These are phyloP conservation scores for Periconia digitata DNA, from an alignment of 2,329 filamentous ascomycete species.

Conservation along the genomic window DNA sequence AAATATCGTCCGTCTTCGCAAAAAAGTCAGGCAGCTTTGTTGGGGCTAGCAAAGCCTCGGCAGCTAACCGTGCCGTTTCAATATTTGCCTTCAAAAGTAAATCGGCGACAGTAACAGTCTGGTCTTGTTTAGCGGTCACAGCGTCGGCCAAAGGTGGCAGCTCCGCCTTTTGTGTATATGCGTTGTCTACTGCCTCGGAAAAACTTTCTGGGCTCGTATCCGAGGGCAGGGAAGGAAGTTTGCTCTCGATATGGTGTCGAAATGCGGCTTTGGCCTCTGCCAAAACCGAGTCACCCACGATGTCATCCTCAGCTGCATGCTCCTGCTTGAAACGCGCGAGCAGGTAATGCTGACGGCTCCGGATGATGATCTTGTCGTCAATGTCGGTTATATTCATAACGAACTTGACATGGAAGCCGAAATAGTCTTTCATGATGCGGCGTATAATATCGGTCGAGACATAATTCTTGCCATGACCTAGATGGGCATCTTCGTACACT, in stretches of 20 bases:
- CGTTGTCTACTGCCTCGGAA: slow-evolving; percentile 49
- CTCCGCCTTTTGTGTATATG: slow-evolving; percentile 57
- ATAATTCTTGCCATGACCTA: slow-evolving; percentile 87
- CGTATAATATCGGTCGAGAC: slow-evolving; percentile 87
- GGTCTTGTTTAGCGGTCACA: slow-evolving; percentile 77
- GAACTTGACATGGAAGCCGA: slow-evolving; percentile 79
- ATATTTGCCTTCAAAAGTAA: slow-evolving; percentile 75
- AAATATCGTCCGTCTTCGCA: slow-evolving; percentile 62
- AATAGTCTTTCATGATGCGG: slow-evolving; percentile 80
- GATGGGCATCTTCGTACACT: slow-evolving; percentile 78
- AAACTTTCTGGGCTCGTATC: slow-evolving; percentile 52
- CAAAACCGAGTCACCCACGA: slow-evolving; percentile 48
- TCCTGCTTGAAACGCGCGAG: slow-evolving; percentile 67
- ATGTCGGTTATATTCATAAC: slow-evolving; percentile 86
- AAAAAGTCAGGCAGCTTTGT: slow-evolving; percentile 54
- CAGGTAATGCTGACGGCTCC: slow-evolving; percentile 75
- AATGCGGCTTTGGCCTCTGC: slow-evolving; percentile 56
- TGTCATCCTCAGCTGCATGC: slow-evolving; percentile 50
- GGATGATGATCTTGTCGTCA: slow-evolving; percentile 61
- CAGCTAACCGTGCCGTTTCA: slow-evolving; percentile 57
- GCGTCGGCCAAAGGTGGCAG: slow-evolving; percentile 56
- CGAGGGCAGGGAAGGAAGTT: slow-evolving; percentile 56
- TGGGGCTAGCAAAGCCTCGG: slow-evolving; percentile 28
- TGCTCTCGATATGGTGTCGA: slow-evolving; percentile 65
- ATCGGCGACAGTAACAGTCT: slow-evolving; percentile 60